phyloP scores from a whole-genome alignment of 2,329 filamentous ascomycete species.

The Orbilia quercus region DNA sequence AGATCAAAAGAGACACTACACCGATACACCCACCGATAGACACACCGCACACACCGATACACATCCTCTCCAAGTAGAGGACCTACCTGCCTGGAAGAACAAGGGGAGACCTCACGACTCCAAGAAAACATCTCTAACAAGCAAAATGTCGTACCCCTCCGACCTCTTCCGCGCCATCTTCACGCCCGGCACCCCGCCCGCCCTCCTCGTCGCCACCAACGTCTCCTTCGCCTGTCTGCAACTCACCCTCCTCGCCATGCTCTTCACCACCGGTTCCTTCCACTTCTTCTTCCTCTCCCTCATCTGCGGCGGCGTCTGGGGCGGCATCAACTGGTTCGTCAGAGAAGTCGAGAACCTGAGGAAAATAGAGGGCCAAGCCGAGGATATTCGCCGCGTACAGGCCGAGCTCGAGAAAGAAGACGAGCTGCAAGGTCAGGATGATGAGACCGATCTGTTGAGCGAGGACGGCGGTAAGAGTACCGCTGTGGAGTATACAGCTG shows the following conservation, averaged over 20 bases:
- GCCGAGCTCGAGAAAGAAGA: slow-evolving; percentile 65
- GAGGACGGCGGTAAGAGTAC: slow-evolving; percentile 65
- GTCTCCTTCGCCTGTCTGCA: slow-evolving; percentile 87
- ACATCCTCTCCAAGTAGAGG: slow-evolving; percentile 1
- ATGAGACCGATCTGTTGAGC: slow-evolving; percentile 66
- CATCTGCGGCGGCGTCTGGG: slow-evolving; percentile 86
- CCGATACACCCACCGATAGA: background rate
- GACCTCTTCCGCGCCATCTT: slow-evolving; percentile 93
- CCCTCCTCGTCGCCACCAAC: slow-evolving; percentile 89
- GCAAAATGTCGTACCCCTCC: slow-evolving; percentile 66
- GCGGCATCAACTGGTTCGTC: slow-evolving; percentile 96
- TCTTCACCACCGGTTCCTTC: slow-evolving; percentile 83
- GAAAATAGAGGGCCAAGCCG: slow-evolving; percentile 64
- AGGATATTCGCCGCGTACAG: slow-evolving; percentile 36
- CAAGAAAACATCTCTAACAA: too few species aligned
- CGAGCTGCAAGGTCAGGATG: slow-evolving; percentile 59
- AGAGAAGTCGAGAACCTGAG: slow-evolving; percentile 67
- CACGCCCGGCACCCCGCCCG: slow-evolving; percentile 87
- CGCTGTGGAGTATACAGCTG: slow-evolving; percentile 62
- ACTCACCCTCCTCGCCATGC: slow-evolving; percentile 77
- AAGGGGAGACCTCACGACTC: too few species aligned
- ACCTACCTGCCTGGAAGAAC: background rate
- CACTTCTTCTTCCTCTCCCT: slow-evolving; percentile 87
- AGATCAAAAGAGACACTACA: slow-evolving; percentile 1
- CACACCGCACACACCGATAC: background rate